Evolutionary conservation across 1,284 basidiomycete species (phyloP), one percentile per base, ranked within the genome.

Genomic region (Cutaneotrichosporon arboriforme): DNA sequence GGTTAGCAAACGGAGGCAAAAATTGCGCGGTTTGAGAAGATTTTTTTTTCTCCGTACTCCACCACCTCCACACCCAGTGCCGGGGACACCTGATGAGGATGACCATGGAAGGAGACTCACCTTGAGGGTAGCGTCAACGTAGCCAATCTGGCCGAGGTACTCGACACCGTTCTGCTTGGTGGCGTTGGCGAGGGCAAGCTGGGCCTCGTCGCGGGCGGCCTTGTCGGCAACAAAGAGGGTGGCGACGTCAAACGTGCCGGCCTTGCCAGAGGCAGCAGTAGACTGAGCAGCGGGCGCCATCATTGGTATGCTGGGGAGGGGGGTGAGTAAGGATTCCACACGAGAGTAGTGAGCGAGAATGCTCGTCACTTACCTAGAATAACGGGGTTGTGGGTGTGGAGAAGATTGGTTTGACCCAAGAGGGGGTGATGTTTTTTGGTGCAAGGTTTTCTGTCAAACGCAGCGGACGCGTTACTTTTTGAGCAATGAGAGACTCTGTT

Each of bases 81-180:
- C n/a, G n/a, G n/a, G n/a, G n/a, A n/a, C n/a, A n/a, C n/a, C n/a
- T n/a, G n/a, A n/a, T n/a, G n/a, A n/a, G 26, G 26, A 31, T 31
- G 26, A 31, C 26, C 10, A 43, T 13, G 12, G 15, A 20, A 33
- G 21, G 15, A 17, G 26, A 61, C 73, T 65, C 54, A 73, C 76
- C 82, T 89, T 91, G 76, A 90, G 72, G 65, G 85, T 79, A 65
- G 90, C 90, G 60, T 87, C 85, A 54, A 80, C 79, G 77, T 96
- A 88, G 65, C 83, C 87, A 60, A 85, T 79, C 65, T 84, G 80
- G 66, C 82, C 80, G 70, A 97, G 83, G 68, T 85, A 86, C 61
- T 84, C 77, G 61, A 90, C 87, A 70, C 92, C 92, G 63, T 92
- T 84, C 77, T 88, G 88, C 84, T 89, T 83, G 65, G 82, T 83